These are phyloP conservation scores for Sphaerostilbella broomeana DNA, from an alignment of 2,329 filamentous ascomycete species.

Conservation along the genomic window DNA sequence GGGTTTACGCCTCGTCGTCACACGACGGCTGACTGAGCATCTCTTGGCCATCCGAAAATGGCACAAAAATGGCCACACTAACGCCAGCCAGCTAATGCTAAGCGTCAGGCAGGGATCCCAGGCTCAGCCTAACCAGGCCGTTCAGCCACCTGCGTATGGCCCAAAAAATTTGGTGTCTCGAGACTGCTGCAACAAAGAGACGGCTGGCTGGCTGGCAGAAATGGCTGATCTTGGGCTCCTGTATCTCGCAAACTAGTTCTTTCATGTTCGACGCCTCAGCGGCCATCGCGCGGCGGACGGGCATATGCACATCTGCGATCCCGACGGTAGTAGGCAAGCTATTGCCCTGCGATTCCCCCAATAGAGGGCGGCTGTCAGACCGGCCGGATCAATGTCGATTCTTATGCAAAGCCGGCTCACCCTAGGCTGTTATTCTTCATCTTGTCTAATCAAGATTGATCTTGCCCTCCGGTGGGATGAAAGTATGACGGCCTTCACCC, in stretches of 20 bases:
- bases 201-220: background rate
- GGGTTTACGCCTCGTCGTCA: slow-evolving; percentile 3
- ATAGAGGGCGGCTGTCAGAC: too few species aligned
- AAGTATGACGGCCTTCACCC: too few species aligned
- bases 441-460: too few species aligned
- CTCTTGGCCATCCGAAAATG: slow-evolving; percentile 6
- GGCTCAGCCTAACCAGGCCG: slow-evolving; percentile 11
- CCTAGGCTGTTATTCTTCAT: too few species aligned
- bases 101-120: slow-evolving; percentile 9
- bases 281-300: background rate
- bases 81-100: slow-evolving; percentile 8
- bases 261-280: background rate
- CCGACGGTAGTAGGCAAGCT: too few species aligned
- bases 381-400: too few species aligned
- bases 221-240: background rate
- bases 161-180: slow-evolving; percentile 1
- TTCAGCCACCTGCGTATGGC: slow-evolving; percentile 9
- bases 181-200: background rate
- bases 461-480: too few species aligned
- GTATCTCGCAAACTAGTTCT: slow-evolving; percentile 2
- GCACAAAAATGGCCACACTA: slow-evolving; percentile 4
- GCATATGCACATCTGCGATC: slow-evolving; percentile 1
- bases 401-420: too few species aligned
- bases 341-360: too few species aligned
- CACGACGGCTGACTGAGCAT: slow-evolving; percentile 11